Evolutionary conservation across 1,284 basidiomycete species (phyloP).

Genomic region (Singerocomus rubriflavus): DNA sequence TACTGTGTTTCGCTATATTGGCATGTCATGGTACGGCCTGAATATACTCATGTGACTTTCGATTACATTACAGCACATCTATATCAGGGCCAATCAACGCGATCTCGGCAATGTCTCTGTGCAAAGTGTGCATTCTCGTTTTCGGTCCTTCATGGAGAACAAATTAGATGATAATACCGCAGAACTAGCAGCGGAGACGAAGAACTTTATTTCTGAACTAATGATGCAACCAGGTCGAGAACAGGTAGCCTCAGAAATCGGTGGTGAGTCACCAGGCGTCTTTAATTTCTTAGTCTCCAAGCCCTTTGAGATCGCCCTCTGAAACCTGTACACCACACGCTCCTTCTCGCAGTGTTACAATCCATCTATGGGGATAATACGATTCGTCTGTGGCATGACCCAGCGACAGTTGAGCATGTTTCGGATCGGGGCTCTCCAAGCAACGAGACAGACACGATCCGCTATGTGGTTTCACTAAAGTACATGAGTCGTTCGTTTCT

Average conservation of each 20-base stretch:
- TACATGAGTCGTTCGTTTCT: slow-evolving; percentile 27
- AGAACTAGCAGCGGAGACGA: slow-evolving; percentile 37
- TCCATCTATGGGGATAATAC: slow-evolving; percentile 80
- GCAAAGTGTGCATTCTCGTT: neutral
- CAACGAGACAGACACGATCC: slow-evolving; percentile 39
- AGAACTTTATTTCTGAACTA: slow-evolving; percentile 47
- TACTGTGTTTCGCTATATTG: too few relatives aligned
- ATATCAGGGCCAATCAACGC: slow-evolving; percentile 1
- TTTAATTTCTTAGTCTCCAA: neutral
- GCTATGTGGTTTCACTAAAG: slow-evolving; percentile 62
- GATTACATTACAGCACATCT: neutral
- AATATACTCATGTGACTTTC: neutral
- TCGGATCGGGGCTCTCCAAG: slow-evolving; percentile 2
- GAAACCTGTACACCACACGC: neutral
- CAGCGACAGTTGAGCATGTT: slow-evolving; percentile 22
- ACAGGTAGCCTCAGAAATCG: slow-evolving; percentile 61
- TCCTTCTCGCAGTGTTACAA: slow-evolving; percentile 55
- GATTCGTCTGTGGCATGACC: slow-evolving; percentile 52
- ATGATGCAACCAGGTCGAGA: slow-evolving; percentile 50
- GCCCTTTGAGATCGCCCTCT: neutral
- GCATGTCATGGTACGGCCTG: neutral
- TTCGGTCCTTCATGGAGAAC: slow-evolving; percentile 17
- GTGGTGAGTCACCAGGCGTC: slow-evolving; percentile 43
- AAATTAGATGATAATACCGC: slow-evolving; percentile 5
- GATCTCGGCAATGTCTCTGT: slow-evolving; percentile 9